Evolutionary conservation across 2,329 filamentous ascomycete species (phyloP), one percentile per base, ranked within the genome.

Genomic region (Trichophyton schoenleinii): DNA sequence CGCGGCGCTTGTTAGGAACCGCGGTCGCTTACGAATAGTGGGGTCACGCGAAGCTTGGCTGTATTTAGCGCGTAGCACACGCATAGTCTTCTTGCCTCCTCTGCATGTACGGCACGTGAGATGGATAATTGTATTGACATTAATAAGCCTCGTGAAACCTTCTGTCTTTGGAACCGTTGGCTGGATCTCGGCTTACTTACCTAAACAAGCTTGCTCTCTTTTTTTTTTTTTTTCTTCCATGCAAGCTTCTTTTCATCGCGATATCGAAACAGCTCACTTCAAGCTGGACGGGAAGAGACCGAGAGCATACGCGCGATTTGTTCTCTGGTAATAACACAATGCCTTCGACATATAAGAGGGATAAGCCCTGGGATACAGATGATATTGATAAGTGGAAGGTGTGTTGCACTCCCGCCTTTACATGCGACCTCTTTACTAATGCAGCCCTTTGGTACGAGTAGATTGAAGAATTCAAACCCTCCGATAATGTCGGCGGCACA

Each of bases 351-450:
- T 85, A 96, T 77, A 88, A 96, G 64, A 87, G 83, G 67, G 89
- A 95, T 2, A 96, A 96, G 75, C 88, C 90, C 61, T 95, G 91
- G 91, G 91, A 96, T 70, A 95, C 91, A 61, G 91, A 95, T 65
- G 94, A 96, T 70, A 89, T 97, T 66, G 92, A 97, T 77, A 95
- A 96, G 74, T 97, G 91, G 91, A 92, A 91, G 80, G 85, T 86
- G 58, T 28, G 68, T 67, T 41, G 22, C 41, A 28, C 34, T 4
- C 22, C 9, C 38, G 58, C 15, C 13, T 15, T 44, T 59, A 11
- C 18, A 13, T 18, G n/a, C 31, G 15, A 18, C 31, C 38, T 46
- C 44, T 25, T 5, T 41, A 18, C 28, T 31, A 41, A 38, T 22
- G 11, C 52, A 48, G 6, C 5, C 28, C 15, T 52, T 38, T 49